Base-by-base conservation (phyloP, 768 basidiomycete genomes). In the Mycena vulgaris region DNA sequence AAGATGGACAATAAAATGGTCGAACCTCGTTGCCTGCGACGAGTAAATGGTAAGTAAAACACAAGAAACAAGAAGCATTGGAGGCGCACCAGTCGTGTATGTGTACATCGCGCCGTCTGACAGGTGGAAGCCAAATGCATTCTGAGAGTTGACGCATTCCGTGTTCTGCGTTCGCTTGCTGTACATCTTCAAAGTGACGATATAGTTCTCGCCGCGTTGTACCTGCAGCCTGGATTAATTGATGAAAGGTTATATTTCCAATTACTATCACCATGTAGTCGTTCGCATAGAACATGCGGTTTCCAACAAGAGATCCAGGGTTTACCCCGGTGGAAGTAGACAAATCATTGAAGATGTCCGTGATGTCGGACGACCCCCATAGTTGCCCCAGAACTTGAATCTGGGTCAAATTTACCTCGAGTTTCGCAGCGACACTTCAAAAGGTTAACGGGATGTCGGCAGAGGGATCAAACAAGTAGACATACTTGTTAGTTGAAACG, bases 81-180 rank as follows among this genome's bases (percentile, higher is more conserved):
- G 28, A 17, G 10, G 17, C 63, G 6, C 39, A 70, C 72, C 72
- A 11, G 60, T 66, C 7, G 68, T 73, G 33, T 88, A 88, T 0
- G 85, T 88, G 75, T 86, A 89, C 13, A 85, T 72, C 0, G 84
- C 82, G 2, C 88, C 88, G 59, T 88, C 86, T 2, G 85, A 78
- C 2, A 89, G 78, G 68, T 89, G 88, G 76, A 88, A 88, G 2
- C 86, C 87, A n/a, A 82, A 75, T 2, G 80, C 82, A 52, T 88
- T 88, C 69, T 87, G 83, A 13, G 75, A 69, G 65, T 88, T 87
- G 30, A 79, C 79, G 66, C 85, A 87, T 70, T 88, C 87, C 6
- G 85, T 82, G 71, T 86, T 87, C 58, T 72, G 58, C 6, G 87
- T 87, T 25, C 87, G 75, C 19, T 76, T 82, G 17, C 87, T 85